phyloP scores from a whole-genome alignment of 768 basidiomycete genomes.

The Postia placenta region DNA sequence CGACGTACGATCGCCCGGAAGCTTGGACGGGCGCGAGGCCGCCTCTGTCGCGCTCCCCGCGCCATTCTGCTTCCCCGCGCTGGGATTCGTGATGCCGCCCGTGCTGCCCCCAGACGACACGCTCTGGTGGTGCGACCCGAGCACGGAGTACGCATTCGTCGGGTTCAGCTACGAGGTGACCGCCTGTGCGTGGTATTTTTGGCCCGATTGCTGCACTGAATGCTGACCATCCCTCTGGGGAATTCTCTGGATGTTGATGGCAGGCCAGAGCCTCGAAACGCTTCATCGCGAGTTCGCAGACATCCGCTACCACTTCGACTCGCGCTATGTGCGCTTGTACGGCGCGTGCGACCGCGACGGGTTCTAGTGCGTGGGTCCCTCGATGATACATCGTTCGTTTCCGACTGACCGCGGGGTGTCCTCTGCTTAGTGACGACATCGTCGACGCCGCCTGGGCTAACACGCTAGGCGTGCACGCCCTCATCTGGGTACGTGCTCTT shows the following conservation, averaged over 20 bases:
- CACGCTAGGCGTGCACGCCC: slow-evolving; percentile 64
- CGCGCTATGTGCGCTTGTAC: slow-evolving; percentile 57
- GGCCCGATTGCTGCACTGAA: slow-evolving; percentile 7
- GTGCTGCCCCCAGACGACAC: slow-evolving; percentile 30
- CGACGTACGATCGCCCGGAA: neutral
- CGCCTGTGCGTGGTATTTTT: slow-evolving; percentile 37
- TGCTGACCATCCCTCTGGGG: slow-evolving; percentile 40
- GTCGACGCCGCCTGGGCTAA: slow-evolving; percentile 65
- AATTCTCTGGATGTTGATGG: too few relatives aligned
- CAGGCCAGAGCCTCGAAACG: slow-evolving; percentile 52
- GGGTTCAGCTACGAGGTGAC: slow-evolving; percentile 76
- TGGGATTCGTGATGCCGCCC: slow-evolving; percentile 51
- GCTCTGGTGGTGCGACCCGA: slow-evolving; percentile 48
- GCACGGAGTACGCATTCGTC: slow-evolving; percentile 68
- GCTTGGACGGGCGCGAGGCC: neutral
- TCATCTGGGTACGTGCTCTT: slow-evolving; percentile 54
- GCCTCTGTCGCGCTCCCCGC: slow-evolving; percentile 13
- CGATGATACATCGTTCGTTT: neutral
- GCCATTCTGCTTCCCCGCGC: slow-evolving; percentile 33
- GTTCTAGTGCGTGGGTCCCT: slow-evolving; percentile 37
- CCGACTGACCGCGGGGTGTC: slow-evolving; percentile 13
- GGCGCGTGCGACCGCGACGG: slow-evolving; percentile 33
- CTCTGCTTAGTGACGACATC: slow-evolving; percentile 41
- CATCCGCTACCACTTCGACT: slow-evolving; percentile 51
- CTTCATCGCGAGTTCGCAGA: slow-evolving; percentile 52